Percentiles rank a stretch among this genome's conserved stretches.
Conservation (phyloP, 1,284 basidiomycete genomes). For the Sporisorium graminicola region DNA sequence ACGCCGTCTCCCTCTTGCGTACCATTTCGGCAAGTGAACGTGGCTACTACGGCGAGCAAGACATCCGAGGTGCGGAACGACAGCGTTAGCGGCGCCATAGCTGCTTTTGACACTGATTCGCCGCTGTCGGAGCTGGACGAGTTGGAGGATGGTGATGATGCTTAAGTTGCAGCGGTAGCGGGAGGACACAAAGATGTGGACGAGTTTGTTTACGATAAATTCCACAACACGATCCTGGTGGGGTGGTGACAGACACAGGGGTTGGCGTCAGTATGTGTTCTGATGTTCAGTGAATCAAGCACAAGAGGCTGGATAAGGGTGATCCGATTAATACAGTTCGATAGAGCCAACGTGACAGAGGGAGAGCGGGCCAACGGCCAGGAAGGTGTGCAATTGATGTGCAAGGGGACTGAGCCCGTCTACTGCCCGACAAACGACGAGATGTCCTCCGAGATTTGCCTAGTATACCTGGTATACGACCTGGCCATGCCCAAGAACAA, state of each 20-base stretch:
- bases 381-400: neutral
- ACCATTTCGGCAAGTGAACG: neutral
- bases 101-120: constrained; percentile 15
- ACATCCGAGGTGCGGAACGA: neutral
- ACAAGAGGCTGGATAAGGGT: neutral
- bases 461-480: constrained; percentile 67
- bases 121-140: constrained; percentile 17
- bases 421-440: constrained; percentile 51
- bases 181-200: constrained; percentile 12
- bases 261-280: too few species aligned
- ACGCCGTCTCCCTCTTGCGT: neutral
- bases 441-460: constrained; percentile 64
- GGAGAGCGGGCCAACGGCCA: neutral
- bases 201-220: constrained; percentile 20
- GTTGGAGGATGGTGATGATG: neutral
- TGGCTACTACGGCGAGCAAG: neutral
- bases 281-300: neutral
- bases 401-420: neutral
- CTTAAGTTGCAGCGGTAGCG: too few species aligned
- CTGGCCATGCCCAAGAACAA: constrained; percentile 64
- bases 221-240: too few species aligned
- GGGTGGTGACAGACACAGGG: too few species aligned
- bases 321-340: neutral
- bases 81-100: neutral
- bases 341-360: neutral